Evolutionary conservation across 306 rosid species (phyloP), one percentile per base, ranked within the genome.

Genomic region (Cicer pinnatifidum): DNA sequence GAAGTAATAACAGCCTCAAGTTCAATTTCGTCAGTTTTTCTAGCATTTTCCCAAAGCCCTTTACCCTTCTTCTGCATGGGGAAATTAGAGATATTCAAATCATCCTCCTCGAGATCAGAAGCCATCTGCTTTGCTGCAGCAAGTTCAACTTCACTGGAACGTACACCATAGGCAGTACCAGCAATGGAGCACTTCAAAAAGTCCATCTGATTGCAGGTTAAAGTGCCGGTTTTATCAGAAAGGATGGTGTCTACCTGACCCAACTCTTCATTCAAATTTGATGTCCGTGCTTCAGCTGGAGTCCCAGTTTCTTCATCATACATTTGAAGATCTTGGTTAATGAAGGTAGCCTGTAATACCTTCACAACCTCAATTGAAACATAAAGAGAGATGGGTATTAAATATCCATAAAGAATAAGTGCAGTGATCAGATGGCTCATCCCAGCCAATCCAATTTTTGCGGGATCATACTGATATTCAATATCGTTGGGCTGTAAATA

Each of bases 121-220:
- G 92, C 97, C 90, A 95, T 88, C 81, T 91, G 99, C 72, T 88
- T 85, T 58, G 84, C 99, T 10, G 99, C 97, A 69, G 97, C 99
- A 56, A 95, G 75, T 82, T 95, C 99, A 86, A 95, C 97, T 79
- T 91, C 99, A 86, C 97, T 95, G 47, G 97, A 78, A 38, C 82
- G 84, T 33, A 81, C 81, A 35, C 99, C 99, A 72, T 91, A 95
- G 28, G 93, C 85, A 81, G 80, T 85, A 57, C 97, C 97, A 6
- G 93, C 97, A 81, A 95, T 95, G 85, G 93, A 90, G 79, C 99
- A 95, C 86, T 95, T 95, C 68, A 95, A 80, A 82, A 91, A 95
- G 84, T 95, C 97, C 99, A 95, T 95, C 89, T 95, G 99, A 77
- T 95, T 95, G 90, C 99, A 95, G 79, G 99, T 95, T 79, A 95